Evolutionary conservation across 352 stramenopile genomes (phyloP).

Genomic region (Globisporangium irregulare): DNA sequence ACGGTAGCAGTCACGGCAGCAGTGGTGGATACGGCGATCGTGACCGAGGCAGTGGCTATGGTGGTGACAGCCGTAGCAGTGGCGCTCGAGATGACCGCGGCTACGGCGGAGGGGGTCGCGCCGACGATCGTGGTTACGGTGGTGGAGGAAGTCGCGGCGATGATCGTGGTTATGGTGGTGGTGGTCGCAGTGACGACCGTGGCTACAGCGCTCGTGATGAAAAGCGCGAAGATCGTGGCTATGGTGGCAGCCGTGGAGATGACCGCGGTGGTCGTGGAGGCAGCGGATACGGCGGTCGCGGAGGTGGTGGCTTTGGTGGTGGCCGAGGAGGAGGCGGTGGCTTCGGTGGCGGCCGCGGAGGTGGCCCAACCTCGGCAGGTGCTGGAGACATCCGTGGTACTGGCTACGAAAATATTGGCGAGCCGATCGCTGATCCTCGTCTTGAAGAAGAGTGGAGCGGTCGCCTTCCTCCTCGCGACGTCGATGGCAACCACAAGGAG

Average conservation of each 20-base stretch:
- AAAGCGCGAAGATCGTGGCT: not conserved
- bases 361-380: not conserved
- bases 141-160: not conserved
- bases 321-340: not conserved
- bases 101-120: not conserved
- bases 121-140: not conserved
- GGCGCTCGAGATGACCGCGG: not conserved
- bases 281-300: not conserved
- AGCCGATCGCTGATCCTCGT: not conserved
- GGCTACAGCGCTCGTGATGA: not conserved
- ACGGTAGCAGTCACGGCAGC: not conserved
- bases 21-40: not conserved
- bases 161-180: not conserved
- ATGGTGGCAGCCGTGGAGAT: not conserved
- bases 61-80: not conserved
- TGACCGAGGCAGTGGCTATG: not conserved
- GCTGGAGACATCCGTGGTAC: not conserved
- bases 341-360: not conserved
- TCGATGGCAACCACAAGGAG: slow-evolving; percentile 1
- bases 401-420: not conserved
- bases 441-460: not conserved
- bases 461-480: not conserved
- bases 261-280: not conserved
- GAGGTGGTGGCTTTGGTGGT: not conserved
- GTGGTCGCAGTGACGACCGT: not conserved